These are phyloP conservation scores for Rhodotorula kratochvilovae DNA, from an alignment of 768 basidiomycete genomes.

Conservation along the genomic window DNA sequence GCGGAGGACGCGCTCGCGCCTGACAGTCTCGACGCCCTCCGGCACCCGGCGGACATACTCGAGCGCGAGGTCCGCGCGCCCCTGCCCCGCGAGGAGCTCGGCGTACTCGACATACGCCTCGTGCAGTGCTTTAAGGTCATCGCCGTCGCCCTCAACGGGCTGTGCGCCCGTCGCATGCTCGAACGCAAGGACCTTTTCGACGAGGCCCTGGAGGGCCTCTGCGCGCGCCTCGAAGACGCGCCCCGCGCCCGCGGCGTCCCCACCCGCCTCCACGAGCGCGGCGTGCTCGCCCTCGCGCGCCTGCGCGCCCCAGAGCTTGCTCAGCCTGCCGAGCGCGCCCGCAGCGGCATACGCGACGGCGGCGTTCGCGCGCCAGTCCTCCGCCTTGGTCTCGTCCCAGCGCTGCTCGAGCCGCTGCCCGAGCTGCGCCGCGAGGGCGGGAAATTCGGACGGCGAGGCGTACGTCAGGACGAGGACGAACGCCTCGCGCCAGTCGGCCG, in stretches of 20 bases:
- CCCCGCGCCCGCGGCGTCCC: too few relatives aligned
- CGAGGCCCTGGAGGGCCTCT: not conserved
- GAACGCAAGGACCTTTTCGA: slow-evolving; percentile 56
- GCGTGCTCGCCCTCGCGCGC: not conserved
- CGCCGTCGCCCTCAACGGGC: slow-evolving; percentile 66
- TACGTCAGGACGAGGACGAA: slow-evolving; percentile 96
- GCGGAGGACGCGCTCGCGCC: slow-evolving; percentile 54
- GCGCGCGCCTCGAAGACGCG: not conserved
- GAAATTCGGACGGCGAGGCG: slow-evolving; percentile 73
- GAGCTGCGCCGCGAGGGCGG: slow-evolving; percentile 81
- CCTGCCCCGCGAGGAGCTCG: slow-evolving; percentile 81
- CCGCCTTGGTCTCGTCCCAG: slow-evolving; percentile 53
- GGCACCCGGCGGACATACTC: slow-evolving; percentile 76
- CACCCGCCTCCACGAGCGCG: not conserved
- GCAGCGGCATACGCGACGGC: slow-evolving; percentile 91
- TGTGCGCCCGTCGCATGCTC: slow-evolving; percentile 56
- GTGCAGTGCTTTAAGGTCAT: slow-evolving; percentile 79
- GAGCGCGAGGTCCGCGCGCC: slow-evolving; percentile 76
- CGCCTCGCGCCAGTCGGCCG: slow-evolving; percentile 95
- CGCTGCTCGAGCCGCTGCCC: slow-evolving; percentile 86
- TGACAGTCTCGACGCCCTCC: slow-evolving; percentile 62
- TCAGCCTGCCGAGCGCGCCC: slow-evolving; percentile 74
- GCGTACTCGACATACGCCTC: slow-evolving; percentile 95
- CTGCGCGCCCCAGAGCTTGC: slow-evolving; percentile 67
- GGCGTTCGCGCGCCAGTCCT: slow-evolving; percentile 73